phyloP scores from a whole-genome alignment of 2,329 filamentous ascomycete species.

The Botryotinia globosa region DNA sequence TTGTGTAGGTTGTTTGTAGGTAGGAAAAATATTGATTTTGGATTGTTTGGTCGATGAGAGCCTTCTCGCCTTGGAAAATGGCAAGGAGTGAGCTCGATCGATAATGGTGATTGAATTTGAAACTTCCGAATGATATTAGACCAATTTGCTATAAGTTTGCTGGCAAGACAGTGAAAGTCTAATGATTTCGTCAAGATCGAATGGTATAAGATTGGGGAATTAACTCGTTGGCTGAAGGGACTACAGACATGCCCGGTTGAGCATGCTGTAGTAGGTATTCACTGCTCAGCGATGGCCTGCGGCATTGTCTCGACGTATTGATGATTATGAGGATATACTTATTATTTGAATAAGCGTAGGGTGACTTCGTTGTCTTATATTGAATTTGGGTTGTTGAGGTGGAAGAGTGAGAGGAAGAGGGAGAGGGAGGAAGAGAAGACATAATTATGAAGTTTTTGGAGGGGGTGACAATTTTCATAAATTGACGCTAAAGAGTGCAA shows the following conservation, averaged over 20 bases:
- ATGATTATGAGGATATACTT: slow-evolving; percentile 27
- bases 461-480: slow-evolving; percentile 13
- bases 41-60: slow-evolving; percentile 18
- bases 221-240: slow-evolving; percentile 78
- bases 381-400: slow-evolving; percentile 29
- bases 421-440: slow-evolving; percentile 9
- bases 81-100: slow-evolving; percentile 34
- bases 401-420: slow-evolving; percentile 29
- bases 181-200: slow-evolving; percentile 66
- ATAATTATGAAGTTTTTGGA: slow-evolving; percentile 29
- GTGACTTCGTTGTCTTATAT: slow-evolving; percentile 66
- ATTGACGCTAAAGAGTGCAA: not conserved
- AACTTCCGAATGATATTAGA: slow-evolving; percentile 31
- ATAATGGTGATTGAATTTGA: slow-evolving; percentile 38
- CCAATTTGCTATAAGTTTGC: slow-evolving; percentile 25
- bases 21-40: not conserved
- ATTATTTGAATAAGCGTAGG: slow-evolving; percentile 43
- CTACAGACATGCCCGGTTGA: slow-evolving; percentile 62
- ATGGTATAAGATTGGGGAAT: slow-evolving; percentile 54
- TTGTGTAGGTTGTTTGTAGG: not conserved
- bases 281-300: slow-evolving; percentile 85
- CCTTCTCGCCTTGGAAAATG: slow-evolving; percentile 16
- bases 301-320: slow-evolving; percentile 74
- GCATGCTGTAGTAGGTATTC: slow-evolving; percentile 77
- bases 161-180: slow-evolving; percentile 46